Percentiles rank a stretch among this genome's conserved stretches.
These are phyloP conservation scores for Mycena crocata DNA, from an alignment of 768 basidiomycete species.

Conservation along the genomic window DNA sequence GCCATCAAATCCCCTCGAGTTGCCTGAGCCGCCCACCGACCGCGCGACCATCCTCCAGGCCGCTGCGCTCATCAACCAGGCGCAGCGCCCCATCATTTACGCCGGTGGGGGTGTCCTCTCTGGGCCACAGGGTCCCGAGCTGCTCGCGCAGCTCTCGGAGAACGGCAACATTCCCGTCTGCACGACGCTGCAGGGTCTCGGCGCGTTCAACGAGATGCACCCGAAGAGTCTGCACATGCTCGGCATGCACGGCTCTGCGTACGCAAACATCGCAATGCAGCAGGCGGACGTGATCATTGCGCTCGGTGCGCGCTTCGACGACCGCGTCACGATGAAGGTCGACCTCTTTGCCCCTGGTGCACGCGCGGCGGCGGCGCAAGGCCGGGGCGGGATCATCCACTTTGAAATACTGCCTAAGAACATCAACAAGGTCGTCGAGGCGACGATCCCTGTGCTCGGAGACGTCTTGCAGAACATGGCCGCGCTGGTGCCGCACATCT, in stretches of 20 bases:
- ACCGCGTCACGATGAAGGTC: constrained; percentile 95
- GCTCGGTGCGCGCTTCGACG: constrained; percentile 95
- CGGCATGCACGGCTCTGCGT: constrained; percentile 98
- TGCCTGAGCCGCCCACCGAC: constrained; percentile 79
- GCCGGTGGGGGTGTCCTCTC: constrained; percentile 94
- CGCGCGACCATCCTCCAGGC: constrained; percentile 79
- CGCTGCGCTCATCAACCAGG: constrained; percentile 90
- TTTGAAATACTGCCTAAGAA: constrained; percentile 99
- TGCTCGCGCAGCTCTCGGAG: constrained; percentile 82
- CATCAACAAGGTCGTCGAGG: constrained; percentile 98
- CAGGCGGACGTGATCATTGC: constrained; percentile 97
- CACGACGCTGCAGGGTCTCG: constrained; percentile 95
- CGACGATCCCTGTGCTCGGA: constrained; percentile 91
- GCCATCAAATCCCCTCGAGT: constrained; percentile 77
- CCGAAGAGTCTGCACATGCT: constrained; percentile 94
- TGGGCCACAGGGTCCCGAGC: constrained; percentile 81
- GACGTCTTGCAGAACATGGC: constrained; percentile 90
- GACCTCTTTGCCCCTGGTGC: constrained; percentile 93
- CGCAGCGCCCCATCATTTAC: constrained; percentile 92
- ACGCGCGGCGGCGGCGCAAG: constrained; percentile 82
- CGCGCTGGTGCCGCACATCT: constrained; percentile 84
- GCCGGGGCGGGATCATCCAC: constrained; percentile 96
- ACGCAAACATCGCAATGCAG: constrained; percentile 98
- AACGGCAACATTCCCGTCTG: constrained; percentile 96
- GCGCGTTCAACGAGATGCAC: constrained; percentile 93